Conservation (phyloP, 768 basidiomycete species). For the Russula olivacea region DNA sequence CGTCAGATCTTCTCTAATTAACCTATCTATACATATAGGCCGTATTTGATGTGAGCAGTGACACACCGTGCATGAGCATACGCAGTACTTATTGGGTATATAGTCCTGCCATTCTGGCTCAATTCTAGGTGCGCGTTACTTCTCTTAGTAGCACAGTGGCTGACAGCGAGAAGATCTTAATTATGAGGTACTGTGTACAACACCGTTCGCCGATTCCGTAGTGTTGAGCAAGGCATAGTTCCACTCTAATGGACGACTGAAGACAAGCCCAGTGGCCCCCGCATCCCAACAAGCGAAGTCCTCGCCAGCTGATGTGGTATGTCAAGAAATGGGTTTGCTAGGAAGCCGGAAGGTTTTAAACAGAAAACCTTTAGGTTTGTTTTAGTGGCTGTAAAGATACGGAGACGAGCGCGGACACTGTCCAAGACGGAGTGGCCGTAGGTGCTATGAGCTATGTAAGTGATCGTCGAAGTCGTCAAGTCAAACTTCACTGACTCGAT, state of each 20-base stretch:
- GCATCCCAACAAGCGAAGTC: slow-evolving; percentile 39
- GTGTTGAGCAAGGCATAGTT: slow-evolving; percentile 26
- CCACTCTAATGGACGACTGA: slow-evolving; percentile 30
- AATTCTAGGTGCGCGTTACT: slow-evolving; percentile 53
- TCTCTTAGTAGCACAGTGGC: slow-evolving; percentile 2
- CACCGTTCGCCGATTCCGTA: too few relatives aligned
- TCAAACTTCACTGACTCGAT: neutral
- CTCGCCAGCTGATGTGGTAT: slow-evolving; percentile 79
- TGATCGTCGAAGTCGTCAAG: slow-evolving; percentile 13
- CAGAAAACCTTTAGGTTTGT: slow-evolving; percentile 49
- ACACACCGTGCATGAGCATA: neutral
- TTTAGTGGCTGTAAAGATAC: slow-evolving; percentile 79
- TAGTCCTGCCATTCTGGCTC: slow-evolving; percentile 91
- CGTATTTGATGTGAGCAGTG: slow-evolving; percentile 30
- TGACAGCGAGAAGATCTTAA: slow-evolving; percentile 48
- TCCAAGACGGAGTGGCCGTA: slow-evolving; percentile 57
- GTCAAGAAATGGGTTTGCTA: slow-evolving; percentile 29
- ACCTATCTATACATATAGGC: slow-evolving; percentile 22
- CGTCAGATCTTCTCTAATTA: neutral
- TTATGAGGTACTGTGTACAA: slow-evolving; percentile 44
- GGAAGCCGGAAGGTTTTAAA: slow-evolving; percentile 8
- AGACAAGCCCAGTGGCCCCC: slow-evolving; percentile 29
- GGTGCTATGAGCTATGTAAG: slow-evolving; percentile 78
- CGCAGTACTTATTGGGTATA: neutral
- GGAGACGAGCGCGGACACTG: slow-evolving; percentile 76